Conservation (phyloP, 2,329 filamentous ascomycete genomes). For the Proliferodiscus dingleyae region DNA sequence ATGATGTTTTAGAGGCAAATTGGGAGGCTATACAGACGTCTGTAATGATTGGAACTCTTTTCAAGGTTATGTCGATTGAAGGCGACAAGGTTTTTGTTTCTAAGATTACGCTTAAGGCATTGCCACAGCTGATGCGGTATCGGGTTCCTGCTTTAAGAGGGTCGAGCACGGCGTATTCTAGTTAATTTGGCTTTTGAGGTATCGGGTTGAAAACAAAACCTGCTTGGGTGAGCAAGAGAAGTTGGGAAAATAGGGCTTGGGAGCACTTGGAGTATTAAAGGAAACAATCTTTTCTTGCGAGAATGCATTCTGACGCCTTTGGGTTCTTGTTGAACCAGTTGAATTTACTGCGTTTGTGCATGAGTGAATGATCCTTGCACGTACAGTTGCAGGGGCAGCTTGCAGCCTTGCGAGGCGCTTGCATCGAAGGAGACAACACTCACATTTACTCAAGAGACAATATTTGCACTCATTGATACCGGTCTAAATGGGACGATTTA, state of each 20-base stretch:
- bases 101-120: neutral
- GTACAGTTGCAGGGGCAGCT: too few relatives aligned
- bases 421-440: too few relatives aligned
- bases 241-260: neutral
- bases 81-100: neutral
- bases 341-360: neutral
- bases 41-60: slow-evolving; percentile 2
- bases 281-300: neutral
- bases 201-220: neutral
- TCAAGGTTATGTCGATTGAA: neutral
- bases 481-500: too few relatives aligned
- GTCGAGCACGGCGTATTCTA: neutral
- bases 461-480: too few relatives aligned
- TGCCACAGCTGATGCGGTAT: neutral
- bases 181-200: neutral
- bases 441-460: too few relatives aligned
- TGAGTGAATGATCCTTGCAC: neutral
- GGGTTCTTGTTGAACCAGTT: neutral
- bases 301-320: neutral
- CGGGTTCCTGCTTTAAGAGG: neutral
- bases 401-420: too few relatives aligned
- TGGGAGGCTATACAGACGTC: slow-evolving; percentile 1
- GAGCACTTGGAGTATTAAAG: neutral
- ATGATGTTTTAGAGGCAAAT: slow-evolving; percentile 3
- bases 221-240: neutral